Percentiles rank a stretch among this genome's conserved stretches.
phyloP scores from a whole-genome alignment of 768 basidiomycete genomes.

The Sarcodon aspratus region DNA sequence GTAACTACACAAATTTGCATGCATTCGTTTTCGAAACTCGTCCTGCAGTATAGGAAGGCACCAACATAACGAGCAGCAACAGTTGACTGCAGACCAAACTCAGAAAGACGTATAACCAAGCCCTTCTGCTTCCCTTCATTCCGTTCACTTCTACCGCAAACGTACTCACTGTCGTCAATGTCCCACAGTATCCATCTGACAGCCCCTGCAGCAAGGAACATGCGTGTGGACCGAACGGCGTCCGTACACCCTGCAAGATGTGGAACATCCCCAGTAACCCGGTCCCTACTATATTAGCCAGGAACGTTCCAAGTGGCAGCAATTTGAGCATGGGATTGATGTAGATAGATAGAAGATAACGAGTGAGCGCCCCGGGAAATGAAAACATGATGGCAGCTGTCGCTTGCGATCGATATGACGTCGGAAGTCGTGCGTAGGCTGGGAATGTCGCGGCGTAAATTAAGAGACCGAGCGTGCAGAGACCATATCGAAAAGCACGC shows the following conservation, averaged over 20 bases:
- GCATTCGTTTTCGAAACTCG: slow-evolving; percentile 31
- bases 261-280: slow-evolving; percentile 68
- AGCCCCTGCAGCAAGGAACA: slow-evolving; percentile 77
- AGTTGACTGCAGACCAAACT: slow-evolving; percentile 67
- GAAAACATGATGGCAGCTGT: slow-evolving; percentile 84
- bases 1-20: slow-evolving; percentile 31
- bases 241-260: slow-evolving; percentile 48
- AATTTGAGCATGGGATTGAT: slow-evolving; percentile 55
- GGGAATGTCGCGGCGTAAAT: slow-evolving; percentile 69
- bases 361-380: slow-evolving; percentile 79
- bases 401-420: slow-evolving; percentile 60
- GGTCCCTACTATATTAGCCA: slow-evolving; percentile 70
- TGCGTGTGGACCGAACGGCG: slow-evolving; percentile 34
- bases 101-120: slow-evolving; percentile 53
- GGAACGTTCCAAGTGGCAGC: slow-evolving; percentile 72
- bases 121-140: slow-evolving; percentile 37
- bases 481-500: slow-evolving; percentile 32
- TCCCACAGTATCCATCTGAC: slow-evolving; percentile 89
- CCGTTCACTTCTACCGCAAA: slow-evolving; percentile 73
- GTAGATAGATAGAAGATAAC: slow-evolving; percentile 63
- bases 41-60: slow-evolving; percentile 48
- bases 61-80: slow-evolving; percentile 61
- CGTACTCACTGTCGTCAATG: slow-evolving; percentile 89
- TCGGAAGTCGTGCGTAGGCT: slow-evolving; percentile 66
- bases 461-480: slow-evolving; percentile 46